A percentile compares a stretch with the other conserved stretches of the same genome.
phyloP scores from a whole-genome alignment of 2,329 filamentous ascomycete species.

The Pyrenochaeta sp. region DNA sequence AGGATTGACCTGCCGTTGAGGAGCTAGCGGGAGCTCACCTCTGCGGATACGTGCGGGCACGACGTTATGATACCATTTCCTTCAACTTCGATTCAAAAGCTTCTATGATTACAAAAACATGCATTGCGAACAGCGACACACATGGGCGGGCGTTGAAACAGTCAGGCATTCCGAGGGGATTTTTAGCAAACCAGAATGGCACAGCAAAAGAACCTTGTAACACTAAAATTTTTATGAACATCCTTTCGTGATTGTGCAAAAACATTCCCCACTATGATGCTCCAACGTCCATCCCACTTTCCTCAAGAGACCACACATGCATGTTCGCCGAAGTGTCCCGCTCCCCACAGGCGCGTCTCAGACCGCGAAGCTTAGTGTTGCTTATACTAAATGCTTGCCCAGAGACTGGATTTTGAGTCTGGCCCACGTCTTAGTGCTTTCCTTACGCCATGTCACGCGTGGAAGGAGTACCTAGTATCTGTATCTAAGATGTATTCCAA shows the following conservation, averaged over 20 bases:
- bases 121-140: conserved; percentile 19
- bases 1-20: not conserved
- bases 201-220: not conserved
- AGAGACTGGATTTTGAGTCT: not conserved
- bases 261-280: not conserved
- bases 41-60: conserved; percentile 14
- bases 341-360: not conserved
- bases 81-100: conserved; percentile 22
- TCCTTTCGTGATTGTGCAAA: not conserved
- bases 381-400: not conserved
- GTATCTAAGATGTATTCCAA: no score
- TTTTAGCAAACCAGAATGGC: conserved; percentile 2
- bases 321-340: not conserved
- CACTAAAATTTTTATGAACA: not conserved
- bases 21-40: not conserved
- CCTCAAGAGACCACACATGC: not conserved
- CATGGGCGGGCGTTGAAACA: conserved; percentile 17
- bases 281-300: not conserved
- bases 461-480: no score
- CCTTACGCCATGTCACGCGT: no score
- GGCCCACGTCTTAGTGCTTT: no score
- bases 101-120: conserved; percentile 32
- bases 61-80: conserved; percentile 30
- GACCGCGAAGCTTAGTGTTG: not conserved
- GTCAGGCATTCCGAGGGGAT: not conserved